Conservation (phyloP, 768 basidiomycete species). For the Lyophyllum decastes region DNA sequence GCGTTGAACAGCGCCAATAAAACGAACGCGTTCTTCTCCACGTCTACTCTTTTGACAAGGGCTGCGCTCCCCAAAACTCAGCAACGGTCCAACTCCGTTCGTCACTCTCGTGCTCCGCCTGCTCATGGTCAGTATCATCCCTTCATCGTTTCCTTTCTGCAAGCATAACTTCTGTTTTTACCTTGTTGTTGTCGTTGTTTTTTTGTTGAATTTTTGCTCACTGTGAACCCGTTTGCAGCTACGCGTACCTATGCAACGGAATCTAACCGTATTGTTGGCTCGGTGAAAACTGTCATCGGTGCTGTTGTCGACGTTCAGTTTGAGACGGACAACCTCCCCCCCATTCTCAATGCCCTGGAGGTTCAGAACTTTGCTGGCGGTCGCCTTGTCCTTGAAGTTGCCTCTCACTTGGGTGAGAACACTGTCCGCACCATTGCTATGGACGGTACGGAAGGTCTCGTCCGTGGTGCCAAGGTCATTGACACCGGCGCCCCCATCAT, state of each 20-base stretch:
- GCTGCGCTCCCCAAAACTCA: constrained; percentile 47
- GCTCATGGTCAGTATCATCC: constrained; percentile 49
- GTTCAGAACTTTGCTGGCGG: constrained; percentile 93
- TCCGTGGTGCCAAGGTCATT: constrained; percentile 95
- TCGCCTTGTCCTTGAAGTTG: constrained; percentile 98
- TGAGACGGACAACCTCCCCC: constrained; percentile 90
- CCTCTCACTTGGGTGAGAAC: constrained; percentile 98
- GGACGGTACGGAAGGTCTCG: constrained; percentile 99
- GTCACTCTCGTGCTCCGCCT: constrained; percentile 49
- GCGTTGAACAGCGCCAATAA: constrained; percentile 75
- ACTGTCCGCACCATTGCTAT: constrained; percentile 99
- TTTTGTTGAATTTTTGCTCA: constrained; percentile 11
- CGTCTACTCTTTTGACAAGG: constrained; percentile 61
- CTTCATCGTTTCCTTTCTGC: not conserved
- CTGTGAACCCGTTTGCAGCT: constrained; percentile 27
- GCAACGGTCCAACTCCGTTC: constrained; percentile 48
- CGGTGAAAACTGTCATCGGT: constrained; percentile 99
- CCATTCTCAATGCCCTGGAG: constrained; percentile 98
- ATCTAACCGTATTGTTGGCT: constrained; percentile 69
- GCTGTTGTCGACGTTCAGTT: constrained; percentile 99
- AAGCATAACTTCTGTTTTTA: not conserved
- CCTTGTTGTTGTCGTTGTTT: constrained; percentile 5
- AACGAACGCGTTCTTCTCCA: constrained; percentile 81
- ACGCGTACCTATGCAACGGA: constrained; percentile 93
- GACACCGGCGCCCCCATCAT: constrained; percentile 97